Evolutionary conservation across 345 rosid genomes (phyloP), one percentile per base, ranked within the genome.

Genomic region (Murraya koenigii): DNA sequence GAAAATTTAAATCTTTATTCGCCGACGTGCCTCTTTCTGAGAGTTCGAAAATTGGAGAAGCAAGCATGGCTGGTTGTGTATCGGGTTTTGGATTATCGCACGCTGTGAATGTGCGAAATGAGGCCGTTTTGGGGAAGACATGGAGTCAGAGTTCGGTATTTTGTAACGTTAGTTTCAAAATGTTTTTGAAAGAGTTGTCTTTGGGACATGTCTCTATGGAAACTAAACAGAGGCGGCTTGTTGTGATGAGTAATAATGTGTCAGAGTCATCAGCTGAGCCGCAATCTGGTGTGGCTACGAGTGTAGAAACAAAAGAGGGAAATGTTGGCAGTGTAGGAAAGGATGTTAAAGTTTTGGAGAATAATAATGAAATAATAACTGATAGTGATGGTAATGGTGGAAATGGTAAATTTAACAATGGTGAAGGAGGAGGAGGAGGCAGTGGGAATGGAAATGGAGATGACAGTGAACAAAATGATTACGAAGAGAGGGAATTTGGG

Each of bases 401-500:
- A 78, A 83, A 78, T 75, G 89, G 86, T 15, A 82, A 81, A 2
- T 72, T 71, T 81, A 79, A 76, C 47, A 80, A 78, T 61, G 87
- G 91, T 67, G 87, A 88, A 41, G 82, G 82, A 19, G 86, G 81
- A 19, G 82, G 82, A n/a, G 86, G 89, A 52, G 86, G 17, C 49
- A 13, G 79, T 11, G 80, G 85, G 0, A 80, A 79, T 0, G 86
- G 85, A 39, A 84, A 79, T 4, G 89, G 77, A 0, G 88, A 81
- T 8, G 84, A 54, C 30, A 72, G 39, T 17, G 85, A 72, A 52
- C 93, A 84, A 2, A 86, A 85, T 52, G 89, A 88, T 38, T 76
- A 79, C 1, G 97, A 94, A 76, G 91, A 91, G 26, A 82, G 87
- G 76, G 98, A 92, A 82, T 91, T 94, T 80, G 98, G 97, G 64